These are phyloP conservation scores for Ajuga chamaepitys DNA, from an alignment of 257 asterid genomes.

Conservation along the genomic window DNA sequence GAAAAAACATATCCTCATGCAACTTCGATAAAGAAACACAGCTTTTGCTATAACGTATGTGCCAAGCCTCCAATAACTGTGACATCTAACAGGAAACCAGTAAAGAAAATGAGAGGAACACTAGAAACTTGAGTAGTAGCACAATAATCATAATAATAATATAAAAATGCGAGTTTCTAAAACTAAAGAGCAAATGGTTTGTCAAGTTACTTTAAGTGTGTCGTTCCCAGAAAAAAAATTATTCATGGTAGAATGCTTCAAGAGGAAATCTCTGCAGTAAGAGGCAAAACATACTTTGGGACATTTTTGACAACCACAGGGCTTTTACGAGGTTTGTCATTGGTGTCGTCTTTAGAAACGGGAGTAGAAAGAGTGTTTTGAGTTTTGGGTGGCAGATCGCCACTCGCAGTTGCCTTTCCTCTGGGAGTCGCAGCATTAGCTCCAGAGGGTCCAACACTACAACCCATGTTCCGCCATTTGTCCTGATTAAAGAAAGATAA, in stretches of 20 bases:
- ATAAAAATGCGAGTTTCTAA: background rate
- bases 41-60: background rate
- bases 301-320: constrained; percentile 14
- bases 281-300: constrained; percentile 21
- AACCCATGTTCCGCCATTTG: constrained; percentile 51
- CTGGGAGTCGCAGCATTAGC: constrained; percentile 22
- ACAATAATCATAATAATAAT: background rate
- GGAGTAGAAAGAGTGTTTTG: constrained; percentile 11
- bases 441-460: constrained; percentile 23
- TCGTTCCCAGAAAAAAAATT: background rate
- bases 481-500: constrained; percentile 35
- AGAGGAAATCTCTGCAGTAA: constrained; percentile 3
- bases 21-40: background rate
- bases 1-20: background rate
- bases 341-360: constrained; percentile 11
- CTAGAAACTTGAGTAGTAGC: background rate
- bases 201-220: background rate
- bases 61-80: background rate
- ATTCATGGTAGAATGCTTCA: background rate
- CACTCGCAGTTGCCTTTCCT: constrained; percentile 12
- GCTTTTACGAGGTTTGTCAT: constrained; percentile 17
- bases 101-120: background rate
- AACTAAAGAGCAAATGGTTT: background rate
- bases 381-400: constrained; percentile 11
- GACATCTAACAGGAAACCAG: background rate